Base-by-base conservation (phyloP, 768 basidiomycete genomes). In the Tricholoma flavovirens region DNA sequence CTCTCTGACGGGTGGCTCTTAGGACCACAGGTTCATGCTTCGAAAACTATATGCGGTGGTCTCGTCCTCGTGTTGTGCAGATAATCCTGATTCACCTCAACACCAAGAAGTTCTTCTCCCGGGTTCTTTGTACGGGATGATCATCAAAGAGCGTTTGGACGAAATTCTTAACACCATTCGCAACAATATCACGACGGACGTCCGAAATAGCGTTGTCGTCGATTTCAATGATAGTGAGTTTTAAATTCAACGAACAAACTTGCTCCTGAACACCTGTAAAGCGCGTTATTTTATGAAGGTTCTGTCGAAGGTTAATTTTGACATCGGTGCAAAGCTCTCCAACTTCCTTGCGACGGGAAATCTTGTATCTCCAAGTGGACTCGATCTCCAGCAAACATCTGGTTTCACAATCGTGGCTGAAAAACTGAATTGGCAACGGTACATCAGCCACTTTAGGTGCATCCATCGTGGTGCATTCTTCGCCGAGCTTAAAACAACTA, bases 381-480 rank as follows among this genome's bases (percentile, higher is more conserved):
- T 99, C 54, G 97, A 98, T 73, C 76, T 99, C 14, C 96, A 98
- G 69, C 97, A 99, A 71, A 88, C 95, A 0, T 88, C 94, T 15
- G 97, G 97, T n/a, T 98, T 96, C 73, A 98, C 97, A 1, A 97
- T 99, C 62, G 90, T 98, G 32, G 97, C 95, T 5, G 97, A 99
- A 75, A 98, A 98, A 72, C 79, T 99, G 58, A 99, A 99, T 71
- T 99, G 97, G 85, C 87, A 90, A 62, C 93, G 97, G 35, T 99
- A 98, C 71, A 93, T 99, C 71, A 90, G 90, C 66, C 97, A 99
- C 74, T 99, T 99, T 78, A 82, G 97, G 56, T 97, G 91, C 70
- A 93, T 99, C 29, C 97, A 99, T 73, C 91, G 97, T 73, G 97
- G 97, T 69, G 94, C 97, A 35, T 99, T 99, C 83, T 99, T 99